Evolutionary conservation across 441 rosid genomes (phyloP), one percentile per base, ranked within the genome.

Genomic region (Erodium texanum): DNA sequence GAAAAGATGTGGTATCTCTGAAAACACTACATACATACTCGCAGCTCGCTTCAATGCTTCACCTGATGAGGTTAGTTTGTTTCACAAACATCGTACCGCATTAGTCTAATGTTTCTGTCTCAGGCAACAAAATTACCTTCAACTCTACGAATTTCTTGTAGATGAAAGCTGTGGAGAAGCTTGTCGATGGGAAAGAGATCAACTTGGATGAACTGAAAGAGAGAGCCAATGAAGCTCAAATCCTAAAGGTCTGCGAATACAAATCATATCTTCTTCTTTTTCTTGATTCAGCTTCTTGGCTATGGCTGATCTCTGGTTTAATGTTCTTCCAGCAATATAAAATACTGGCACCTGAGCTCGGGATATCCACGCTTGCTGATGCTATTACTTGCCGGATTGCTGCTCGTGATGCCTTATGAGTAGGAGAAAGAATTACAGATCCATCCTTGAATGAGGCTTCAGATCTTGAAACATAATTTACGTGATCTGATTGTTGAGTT

Each of bases 361-460:
- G 82, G 24, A 77, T 86, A 68, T 88, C 98, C 16, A 80, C 90
- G 2, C 84, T 88, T 12, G 85, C 90, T 9, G 96, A 92, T 61
- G 92, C 96, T 10, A 88, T 94, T 52, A 79, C 87, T 12, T 89
- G 98, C 66, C 83, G 94, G 62, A 89, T 92, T 5, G 93, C 99
- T 24, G 81, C 87, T 24, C 90, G 94, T 0, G 96, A 92, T 50
- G 87, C 98, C 75, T 75, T 91, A 73, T 91, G 84, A 86, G 62
- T 7, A 36, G 41, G 41, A 36, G 41, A 36, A 36, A 36, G 41
- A 36, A 5, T 36, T 36, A 2, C 41, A 7, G 41, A 36, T n/a
- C n/a, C n/a, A n/a, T n/a, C n/a, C n/a, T n/a, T n/a, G n/a, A n/a
- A n/a, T n/a, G n/a, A n/a, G n/a, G n/a, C n/a, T n/a, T n/a, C n/a